A percentile compares a stretch with the other conserved stretches of the same genome.
These are phyloP conservation scores for Talaromyces sp. DNA, from an alignment of 2,329 filamentous ascomycete genomes.

Conservation along the genomic window DNA sequence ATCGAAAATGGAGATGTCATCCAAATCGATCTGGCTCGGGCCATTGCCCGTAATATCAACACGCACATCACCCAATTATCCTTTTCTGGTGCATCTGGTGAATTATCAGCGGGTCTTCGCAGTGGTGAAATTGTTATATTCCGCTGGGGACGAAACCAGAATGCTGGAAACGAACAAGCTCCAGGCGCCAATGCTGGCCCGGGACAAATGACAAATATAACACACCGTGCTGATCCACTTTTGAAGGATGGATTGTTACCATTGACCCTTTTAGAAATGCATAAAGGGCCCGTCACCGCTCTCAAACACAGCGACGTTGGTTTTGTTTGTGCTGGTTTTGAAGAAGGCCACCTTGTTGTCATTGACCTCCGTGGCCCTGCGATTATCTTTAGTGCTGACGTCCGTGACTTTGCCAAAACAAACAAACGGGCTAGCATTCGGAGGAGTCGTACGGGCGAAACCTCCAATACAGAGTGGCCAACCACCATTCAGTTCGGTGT, in stretches of 20 bases:
- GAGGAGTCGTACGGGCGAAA: slow-evolving; percentile 47
- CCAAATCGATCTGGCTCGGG: slow-evolving; percentile 80
- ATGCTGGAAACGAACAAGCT: slow-evolving; percentile 59
- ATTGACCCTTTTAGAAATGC: slow-evolving; percentile 73
- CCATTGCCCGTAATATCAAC: slow-evolving; percentile 71
- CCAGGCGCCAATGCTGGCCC: slow-evolving; percentile 53
- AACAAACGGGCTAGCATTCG: slow-evolving; percentile 70
- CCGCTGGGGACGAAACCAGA: slow-evolving; percentile 77
- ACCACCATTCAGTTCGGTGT: slow-evolving; percentile 85
- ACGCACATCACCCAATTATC: slow-evolving; percentile 74
- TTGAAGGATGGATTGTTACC: slow-evolving; percentile 79
- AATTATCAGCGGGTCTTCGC: slow-evolving; percentile 74
- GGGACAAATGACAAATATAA: slow-evolving; percentile 70
- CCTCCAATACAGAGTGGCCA: slow-evolving; percentile 62
- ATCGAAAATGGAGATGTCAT: slow-evolving; percentile 79
- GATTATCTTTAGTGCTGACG: slow-evolving; percentile 69
- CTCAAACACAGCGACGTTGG: slow-evolving; percentile 86
- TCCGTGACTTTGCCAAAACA: slow-evolving; percentile 65
- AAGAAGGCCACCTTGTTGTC: slow-evolving; percentile 72
- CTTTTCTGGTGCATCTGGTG: slow-evolving; percentile 73
- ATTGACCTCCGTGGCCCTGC: slow-evolving; percentile 83
- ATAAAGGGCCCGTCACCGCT: slow-evolving; percentile 73
- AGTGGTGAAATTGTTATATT: slow-evolving; percentile 85
- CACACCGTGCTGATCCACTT: slow-evolving; percentile 62
- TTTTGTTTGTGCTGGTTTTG: slow-evolving; percentile 82